phyloP scores from a whole-genome alignment of 169 alveolate genomes.

The Babesia ovata region DNA sequence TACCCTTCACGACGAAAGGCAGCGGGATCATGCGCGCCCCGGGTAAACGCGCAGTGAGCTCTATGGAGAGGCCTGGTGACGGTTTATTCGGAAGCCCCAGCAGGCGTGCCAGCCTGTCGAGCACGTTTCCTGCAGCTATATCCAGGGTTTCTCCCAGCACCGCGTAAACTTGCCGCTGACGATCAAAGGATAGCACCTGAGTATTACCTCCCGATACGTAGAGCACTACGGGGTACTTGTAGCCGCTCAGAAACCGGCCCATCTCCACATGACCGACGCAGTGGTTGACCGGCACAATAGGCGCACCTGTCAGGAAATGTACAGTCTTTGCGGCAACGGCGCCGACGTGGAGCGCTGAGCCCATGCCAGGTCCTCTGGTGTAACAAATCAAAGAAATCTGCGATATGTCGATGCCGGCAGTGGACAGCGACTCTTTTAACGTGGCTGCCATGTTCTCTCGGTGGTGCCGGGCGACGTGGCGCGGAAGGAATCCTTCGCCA shows the following conservation, averaged over 20 bases:
- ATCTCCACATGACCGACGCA: slow-evolving; percentile 99
- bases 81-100: slow-evolving; percentile 96
- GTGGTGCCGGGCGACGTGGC: slow-evolving; percentile 96
- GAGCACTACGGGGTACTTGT: slow-evolving; percentile 91
- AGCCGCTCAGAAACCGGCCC: slow-evolving; percentile 95
- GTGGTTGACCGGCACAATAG: slow-evolving; percentile 97
- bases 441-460: slow-evolving; percentile 87
- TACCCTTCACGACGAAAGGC: slow-evolving; percentile 98
- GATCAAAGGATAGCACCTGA: slow-evolving; percentile 89
- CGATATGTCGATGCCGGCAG: slow-evolving; percentile 83
- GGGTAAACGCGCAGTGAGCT: slow-evolving; percentile 89
- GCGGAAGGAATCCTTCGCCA: slow-evolving; percentile 97
- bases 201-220: slow-evolving; percentile 99
- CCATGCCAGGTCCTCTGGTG: slow-evolving; percentile 99
- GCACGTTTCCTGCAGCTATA: slow-evolving; percentile 97
- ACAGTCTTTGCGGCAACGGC: slow-evolving; percentile 94
- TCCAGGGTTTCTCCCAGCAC: slow-evolving; percentile 98
- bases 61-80: slow-evolving; percentile 98
- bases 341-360: slow-evolving; percentile 96
- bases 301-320: slow-evolving; percentile 89
- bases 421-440: slow-evolving; percentile 86
- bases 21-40: slow-evolving; percentile 83
- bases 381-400: slow-evolving; percentile 89
- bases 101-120: slow-evolving; percentile 96
- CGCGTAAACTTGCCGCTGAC: slow-evolving; percentile 86